phyloP scores from a whole-genome alignment of 2,329 filamentous ascomycete genomes.

The Colletotrichum chlorophyti region DNA sequence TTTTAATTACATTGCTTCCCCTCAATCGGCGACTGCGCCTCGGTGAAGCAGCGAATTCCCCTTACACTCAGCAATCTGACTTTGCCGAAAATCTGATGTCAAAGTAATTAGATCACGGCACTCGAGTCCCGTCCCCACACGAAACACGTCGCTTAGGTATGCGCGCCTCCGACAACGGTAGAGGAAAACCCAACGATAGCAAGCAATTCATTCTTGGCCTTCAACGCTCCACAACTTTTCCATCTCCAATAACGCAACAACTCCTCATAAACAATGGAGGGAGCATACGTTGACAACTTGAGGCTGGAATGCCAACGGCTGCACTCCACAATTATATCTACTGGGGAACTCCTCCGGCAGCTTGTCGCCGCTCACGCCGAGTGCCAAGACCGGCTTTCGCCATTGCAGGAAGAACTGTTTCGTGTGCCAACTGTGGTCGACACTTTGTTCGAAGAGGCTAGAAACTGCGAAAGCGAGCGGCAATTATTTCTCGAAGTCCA shows the following conservation, averaged over 20 bases:
- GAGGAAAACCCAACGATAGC: no score
- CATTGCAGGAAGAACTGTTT: slow-evolving; percentile 2
- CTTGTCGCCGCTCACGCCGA: not conserved
- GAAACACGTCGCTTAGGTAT: no score
- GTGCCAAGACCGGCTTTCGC: not conserved
- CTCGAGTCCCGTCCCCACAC: no score
- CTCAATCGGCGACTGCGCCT: no score
- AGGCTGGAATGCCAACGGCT: not conserved
- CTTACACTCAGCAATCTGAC: no score
- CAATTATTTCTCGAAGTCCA: not conserved
- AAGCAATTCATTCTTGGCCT: not conserved
- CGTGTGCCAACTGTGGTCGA: not conserved
- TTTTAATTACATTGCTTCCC: no score
- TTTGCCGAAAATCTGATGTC: no score
- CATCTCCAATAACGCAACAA: not conserved
- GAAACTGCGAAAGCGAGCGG: not conserved
- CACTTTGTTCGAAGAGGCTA: not conserved
- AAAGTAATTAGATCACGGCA: no score
- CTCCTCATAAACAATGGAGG: not conserved
- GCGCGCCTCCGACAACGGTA: no score
- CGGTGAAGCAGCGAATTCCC: no score
- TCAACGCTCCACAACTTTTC: not conserved
- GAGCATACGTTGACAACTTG: not conserved
- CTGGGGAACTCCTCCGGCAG: not conserved
- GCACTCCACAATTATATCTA: not conserved